phyloP scores from a whole-genome alignment of 768 basidiomycete genomes.

The Suillus plorans region DNA sequence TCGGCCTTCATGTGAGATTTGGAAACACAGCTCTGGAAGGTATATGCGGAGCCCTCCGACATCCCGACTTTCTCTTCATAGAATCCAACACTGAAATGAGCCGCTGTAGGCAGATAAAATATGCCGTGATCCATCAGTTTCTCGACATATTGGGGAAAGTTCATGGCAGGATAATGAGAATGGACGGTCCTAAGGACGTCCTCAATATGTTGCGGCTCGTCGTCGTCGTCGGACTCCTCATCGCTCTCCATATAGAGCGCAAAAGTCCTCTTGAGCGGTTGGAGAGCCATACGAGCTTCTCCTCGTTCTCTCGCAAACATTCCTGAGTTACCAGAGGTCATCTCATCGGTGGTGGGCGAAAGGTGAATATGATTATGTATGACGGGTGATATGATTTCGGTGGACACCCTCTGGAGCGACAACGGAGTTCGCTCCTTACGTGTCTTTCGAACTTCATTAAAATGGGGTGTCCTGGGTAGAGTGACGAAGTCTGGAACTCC shows the following conservation, averaged over 20 bases:
- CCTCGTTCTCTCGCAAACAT: neutral
- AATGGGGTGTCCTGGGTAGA: neutral
- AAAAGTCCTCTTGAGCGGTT: neutral
- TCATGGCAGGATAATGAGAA: neutral
- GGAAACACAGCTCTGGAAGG: neutral
- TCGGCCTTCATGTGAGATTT: neutral
- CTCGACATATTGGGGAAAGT: neutral
- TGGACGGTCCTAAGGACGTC: neutral
- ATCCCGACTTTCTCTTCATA: neutral
- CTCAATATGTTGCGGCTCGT: neutral
- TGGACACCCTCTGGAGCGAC: neutral
- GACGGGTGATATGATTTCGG: neutral
- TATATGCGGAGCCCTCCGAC: neutral
- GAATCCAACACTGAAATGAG: neutral
- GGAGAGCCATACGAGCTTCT: neutral
- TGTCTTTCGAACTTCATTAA: neutral
- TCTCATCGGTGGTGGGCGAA: neutral
- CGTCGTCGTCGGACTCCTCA: neutral
- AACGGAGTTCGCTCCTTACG: neutral
- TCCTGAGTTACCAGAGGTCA: neutral
- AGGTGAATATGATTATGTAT: neutral
- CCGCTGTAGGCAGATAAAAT: neutral
- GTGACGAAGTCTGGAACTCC: neutral
- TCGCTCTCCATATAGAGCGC: neutral
- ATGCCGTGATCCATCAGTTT: neutral